Evolutionary conservation across 1,284 basidiomycete species (phyloP).

Genomic region (Cutaneotrichosporon dermatis): DNA sequence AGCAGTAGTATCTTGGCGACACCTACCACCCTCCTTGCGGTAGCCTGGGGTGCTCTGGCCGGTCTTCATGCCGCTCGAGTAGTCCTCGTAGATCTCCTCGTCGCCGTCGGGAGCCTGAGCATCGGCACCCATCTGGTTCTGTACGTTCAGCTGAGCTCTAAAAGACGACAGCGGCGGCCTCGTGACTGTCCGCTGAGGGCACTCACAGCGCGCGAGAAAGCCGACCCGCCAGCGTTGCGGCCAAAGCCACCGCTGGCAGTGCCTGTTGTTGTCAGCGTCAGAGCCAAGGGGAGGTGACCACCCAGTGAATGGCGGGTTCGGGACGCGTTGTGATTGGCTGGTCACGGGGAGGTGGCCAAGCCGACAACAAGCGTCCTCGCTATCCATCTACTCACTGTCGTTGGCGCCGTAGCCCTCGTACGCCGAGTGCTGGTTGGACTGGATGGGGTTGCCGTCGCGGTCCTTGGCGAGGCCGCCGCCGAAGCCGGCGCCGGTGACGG

Average conservation of each 20-base stretch:
- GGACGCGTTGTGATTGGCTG: too few species aligned
- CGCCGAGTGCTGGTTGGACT: slow-evolving; percentile 4
- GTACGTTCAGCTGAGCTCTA: background rate
- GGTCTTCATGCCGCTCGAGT: slow-evolving; percentile 29
- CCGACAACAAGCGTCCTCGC: too few species aligned
- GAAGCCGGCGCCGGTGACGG: slow-evolving; percentile 11
- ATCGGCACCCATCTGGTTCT: slow-evolving; percentile 27
- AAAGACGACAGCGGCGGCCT: background rate
- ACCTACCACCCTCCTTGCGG: slow-evolving; percentile 27
- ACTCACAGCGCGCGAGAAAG: slow-evolving; percentile 35
- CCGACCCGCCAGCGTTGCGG: slow-evolving; percentile 31
- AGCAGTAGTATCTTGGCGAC: background rate
- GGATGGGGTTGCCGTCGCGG: slow-evolving; percentile 8
- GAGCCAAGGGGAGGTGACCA: background rate
- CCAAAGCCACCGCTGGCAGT: slow-evolving; percentile 41
- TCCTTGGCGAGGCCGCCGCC: slow-evolving; percentile 13
- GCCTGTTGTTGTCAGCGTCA: slow-evolving; percentile 16
- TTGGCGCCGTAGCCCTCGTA: slow-evolving; percentile 32
- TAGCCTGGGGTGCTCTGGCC: slow-evolving; percentile 38
- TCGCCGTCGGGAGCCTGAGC: slow-evolving; percentile 7
- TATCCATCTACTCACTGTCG: slow-evolving; percentile 23
- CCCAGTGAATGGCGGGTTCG: too few species aligned
- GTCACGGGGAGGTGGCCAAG: too few species aligned
- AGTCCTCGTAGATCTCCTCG: slow-evolving; percentile 14
- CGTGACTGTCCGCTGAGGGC: too few species aligned